Evolutionary conservation across 441 rosid genomes (phyloP).

Genomic region (Eruca vesicaria): DNA sequence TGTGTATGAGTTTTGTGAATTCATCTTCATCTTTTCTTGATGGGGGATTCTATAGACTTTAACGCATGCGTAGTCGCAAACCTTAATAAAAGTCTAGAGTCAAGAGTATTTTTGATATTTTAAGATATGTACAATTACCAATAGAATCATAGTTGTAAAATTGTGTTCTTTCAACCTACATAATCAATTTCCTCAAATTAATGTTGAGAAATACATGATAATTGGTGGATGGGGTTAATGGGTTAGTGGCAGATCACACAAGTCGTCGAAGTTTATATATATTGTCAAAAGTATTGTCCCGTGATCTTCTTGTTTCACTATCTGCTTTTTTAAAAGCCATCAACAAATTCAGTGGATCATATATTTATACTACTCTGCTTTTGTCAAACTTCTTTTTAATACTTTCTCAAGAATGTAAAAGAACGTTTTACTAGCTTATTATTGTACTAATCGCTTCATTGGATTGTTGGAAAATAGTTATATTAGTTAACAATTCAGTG

Average conservation of each 20-base stretch:
- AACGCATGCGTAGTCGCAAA: background rate
- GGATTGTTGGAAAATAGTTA: background rate
- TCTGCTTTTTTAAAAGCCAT: background rate
- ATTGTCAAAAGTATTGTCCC: slow-evolving; percentile 6
- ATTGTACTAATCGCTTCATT: background rate
- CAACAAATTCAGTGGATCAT: background rate
- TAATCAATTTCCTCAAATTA: background rate
- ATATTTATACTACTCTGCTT: background rate
- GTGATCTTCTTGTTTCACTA: background rate
- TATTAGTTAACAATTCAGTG: background rate
- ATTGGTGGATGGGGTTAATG: background rate
- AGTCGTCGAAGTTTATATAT: background rate
- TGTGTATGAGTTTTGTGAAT: background rate
- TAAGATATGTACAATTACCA: background rate
- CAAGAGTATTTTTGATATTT: background rate
- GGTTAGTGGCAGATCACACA: background rate
- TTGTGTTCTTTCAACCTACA: background rate
- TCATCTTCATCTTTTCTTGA: no score
- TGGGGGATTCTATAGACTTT: no score
- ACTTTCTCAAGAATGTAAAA: background rate
- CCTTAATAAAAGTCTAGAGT: background rate
- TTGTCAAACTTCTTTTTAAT: background rate
- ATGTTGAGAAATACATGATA: slow-evolving; percentile 16
- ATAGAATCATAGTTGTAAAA: background rate
- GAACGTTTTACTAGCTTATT: background rate